These are phyloP conservation scores for Neopestalotiopsis sp. DNA, from an alignment of 2,329 filamentous ascomycete genomes.

Conservation along the genomic window DNA sequence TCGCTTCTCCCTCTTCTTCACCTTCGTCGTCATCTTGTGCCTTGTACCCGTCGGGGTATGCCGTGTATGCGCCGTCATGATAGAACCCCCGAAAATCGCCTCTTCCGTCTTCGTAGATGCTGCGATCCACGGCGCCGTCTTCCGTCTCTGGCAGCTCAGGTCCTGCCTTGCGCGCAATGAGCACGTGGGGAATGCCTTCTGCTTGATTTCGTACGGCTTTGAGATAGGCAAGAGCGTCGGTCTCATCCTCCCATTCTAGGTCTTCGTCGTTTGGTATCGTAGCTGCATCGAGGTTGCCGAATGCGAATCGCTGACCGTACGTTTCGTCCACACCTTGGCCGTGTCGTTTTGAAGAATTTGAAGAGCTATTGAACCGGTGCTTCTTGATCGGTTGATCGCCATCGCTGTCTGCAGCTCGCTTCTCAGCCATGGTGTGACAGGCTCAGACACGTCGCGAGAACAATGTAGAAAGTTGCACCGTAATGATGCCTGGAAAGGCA, in stretches of 20 bases:
- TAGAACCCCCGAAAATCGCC: slow-evolving; percentile 70
- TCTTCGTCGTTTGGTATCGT: slow-evolving; percentile 45
- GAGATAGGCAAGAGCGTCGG: slow-evolving; percentile 63
- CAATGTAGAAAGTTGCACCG: no score
- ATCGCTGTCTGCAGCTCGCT: slow-evolving; percentile 30
- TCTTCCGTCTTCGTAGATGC: slow-evolving; percentile 52
- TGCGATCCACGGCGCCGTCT: slow-evolving; percentile 40
- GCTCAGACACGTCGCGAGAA: background rate
- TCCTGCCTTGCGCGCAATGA: slow-evolving; percentile 65
- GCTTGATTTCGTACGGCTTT: slow-evolving; percentile 72
- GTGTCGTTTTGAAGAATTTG: slow-evolving; percentile 19
- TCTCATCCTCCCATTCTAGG: slow-evolving; percentile 59
- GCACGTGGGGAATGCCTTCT: slow-evolving; percentile 71
- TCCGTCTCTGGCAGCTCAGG: slow-evolving; percentile 49
- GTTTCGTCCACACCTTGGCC: slow-evolving; percentile 46
- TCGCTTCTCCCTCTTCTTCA: slow-evolving; percentile 25
- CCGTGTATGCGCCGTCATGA: slow-evolving; percentile 79
- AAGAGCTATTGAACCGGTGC: slow-evolving; percentile 23
- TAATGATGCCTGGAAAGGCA: background rate
- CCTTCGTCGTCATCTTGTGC: slow-evolving; percentile 32
- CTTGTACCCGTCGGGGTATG: slow-evolving; percentile 50
- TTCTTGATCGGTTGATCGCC: slow-evolving; percentile 25
- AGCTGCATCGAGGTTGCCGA: slow-evolving; percentile 57
- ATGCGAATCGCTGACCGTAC: slow-evolving; percentile 63
- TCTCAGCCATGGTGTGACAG: slow-evolving; percentile 26